A percentile compares a stretch with the other conserved stretches of the same genome.
Conservation (phyloP, 2,329 filamentous ascomycete species). For the Colletotrichum tanaceti region DNA sequence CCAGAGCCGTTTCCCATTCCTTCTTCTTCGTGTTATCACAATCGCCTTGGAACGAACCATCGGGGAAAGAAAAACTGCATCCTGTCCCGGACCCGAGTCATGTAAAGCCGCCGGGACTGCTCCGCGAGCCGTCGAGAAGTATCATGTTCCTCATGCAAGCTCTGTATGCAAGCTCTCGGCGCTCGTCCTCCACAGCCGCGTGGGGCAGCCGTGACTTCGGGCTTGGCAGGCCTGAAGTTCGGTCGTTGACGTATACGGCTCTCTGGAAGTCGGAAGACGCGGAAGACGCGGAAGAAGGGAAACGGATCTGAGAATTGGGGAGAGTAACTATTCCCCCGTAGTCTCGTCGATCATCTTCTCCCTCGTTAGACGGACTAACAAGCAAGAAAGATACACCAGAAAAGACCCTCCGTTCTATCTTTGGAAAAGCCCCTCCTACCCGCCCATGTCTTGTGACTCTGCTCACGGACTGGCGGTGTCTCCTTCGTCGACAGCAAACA, state of each 20-base stretch:
- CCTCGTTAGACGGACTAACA: neutral
- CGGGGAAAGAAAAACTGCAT: neutral
- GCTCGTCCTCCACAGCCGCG: constrained; percentile 8
- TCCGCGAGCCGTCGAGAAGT: neutral
- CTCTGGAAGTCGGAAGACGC: neutral
- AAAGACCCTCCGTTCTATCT: constrained; percentile 1
- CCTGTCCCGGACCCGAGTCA: neutral
- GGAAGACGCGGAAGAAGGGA: too few species aligned
- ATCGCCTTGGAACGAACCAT: neutral
- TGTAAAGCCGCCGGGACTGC: neutral
- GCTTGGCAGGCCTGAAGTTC: constrained; percentile 37
- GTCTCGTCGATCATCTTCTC: neutral
- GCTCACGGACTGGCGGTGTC: neutral
- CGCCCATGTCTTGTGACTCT: neutral
- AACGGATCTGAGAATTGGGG: neutral
- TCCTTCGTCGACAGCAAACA: neutral
- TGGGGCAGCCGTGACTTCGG: constrained; percentile 12
- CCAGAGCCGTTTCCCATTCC: too few species aligned
- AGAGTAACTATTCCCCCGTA: neutral
- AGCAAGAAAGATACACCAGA: neutral
- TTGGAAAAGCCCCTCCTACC: neutral
- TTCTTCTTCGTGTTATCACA: neutral
- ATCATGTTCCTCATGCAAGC: neutral
- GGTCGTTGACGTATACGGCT: constrained; percentile 3
- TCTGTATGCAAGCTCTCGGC: neutral